A percentile compares a stretch with the other conserved stretches of the same genome.
These are phyloP conservation scores for Aspergillus hancockii DNA, from an alignment of 495 filamentous ascomycete genomes.

Conservation along the genomic window DNA sequence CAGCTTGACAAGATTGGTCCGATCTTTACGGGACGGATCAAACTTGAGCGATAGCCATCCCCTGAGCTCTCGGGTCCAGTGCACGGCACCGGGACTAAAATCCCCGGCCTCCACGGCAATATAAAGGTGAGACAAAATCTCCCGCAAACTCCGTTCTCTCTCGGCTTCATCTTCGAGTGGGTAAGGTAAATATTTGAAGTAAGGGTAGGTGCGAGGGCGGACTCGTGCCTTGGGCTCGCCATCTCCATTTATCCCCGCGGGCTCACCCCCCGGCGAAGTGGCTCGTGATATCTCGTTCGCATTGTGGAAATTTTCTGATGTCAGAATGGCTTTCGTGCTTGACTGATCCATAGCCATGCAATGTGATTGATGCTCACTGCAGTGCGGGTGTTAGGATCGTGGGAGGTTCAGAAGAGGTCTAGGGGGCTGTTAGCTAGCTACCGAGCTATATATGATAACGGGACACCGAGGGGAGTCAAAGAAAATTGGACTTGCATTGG, in stretches of 20 bases:
- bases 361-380: slow-evolving; percentile 17
- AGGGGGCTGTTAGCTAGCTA: slow-evolving; percentile 18
- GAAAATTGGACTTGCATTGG: slow-evolving; percentile 18
- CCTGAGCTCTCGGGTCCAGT: slow-evolving; percentile 95
- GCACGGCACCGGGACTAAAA: slow-evolving; percentile 87
- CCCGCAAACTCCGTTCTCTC: slow-evolving; percentile 70
- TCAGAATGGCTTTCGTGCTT: slow-evolving; percentile 40
- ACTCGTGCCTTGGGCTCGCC: slow-evolving; percentile 63
- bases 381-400: slow-evolving; percentile 25
- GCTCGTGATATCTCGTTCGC: slow-evolving; percentile 59
- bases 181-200: slow-evolving; percentile 87
- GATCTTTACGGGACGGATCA: slow-evolving; percentile 80
- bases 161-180: slow-evolving; percentile 73
- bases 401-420: slow-evolving; percentile 36
- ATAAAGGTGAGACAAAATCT: slow-evolving; percentile 90
- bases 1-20: slow-evolving; percentile 80
- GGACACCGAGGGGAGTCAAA: not conserved
- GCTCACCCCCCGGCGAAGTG: slow-evolving; percentile 66
- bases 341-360: slow-evolving; percentile 43
- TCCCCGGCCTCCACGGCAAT: slow-evolving; percentile 88
- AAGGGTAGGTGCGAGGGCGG: slow-evolving; percentile 88
- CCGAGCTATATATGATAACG: not conserved
- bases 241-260: slow-evolving; percentile 53
- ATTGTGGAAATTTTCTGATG: slow-evolving; percentile 50
- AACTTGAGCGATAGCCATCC: slow-evolving; percentile 97